Evolutionary conservation across 371 early-diverging fungal species (phyloP).

Genomic region (Catenaria anguillulae): DNA sequence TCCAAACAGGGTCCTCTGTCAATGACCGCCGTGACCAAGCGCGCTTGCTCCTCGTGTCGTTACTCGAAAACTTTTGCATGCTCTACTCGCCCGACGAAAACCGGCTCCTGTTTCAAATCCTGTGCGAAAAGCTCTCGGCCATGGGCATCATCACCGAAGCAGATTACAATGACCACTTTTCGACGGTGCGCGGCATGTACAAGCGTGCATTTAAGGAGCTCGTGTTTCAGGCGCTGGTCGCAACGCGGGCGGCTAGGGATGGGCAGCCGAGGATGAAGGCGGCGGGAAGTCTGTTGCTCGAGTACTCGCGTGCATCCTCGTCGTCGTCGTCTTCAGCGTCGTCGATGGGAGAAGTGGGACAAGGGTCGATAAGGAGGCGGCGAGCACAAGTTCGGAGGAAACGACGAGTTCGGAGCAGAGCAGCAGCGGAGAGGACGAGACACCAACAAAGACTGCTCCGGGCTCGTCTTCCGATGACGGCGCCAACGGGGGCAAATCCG

Average conservation of each 20-base stretch:
- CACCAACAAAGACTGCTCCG: too few relatives aligned
- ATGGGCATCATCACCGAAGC: constrained; percentile 60
- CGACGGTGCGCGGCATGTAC: constrained; percentile 57
- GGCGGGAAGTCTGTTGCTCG: neutral
- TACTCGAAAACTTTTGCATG: constrained; percentile 69
- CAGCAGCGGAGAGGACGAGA: too few relatives aligned
- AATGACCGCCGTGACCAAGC: constrained; percentile 35
- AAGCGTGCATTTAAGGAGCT: constrained; percentile 66
- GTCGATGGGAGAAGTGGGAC: too few relatives aligned
- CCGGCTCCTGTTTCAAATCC: constrained; percentile 61
- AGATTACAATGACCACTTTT: constrained; percentile 71
- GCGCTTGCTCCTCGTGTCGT: constrained; percentile 49
- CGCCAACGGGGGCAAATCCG: too few relatives aligned
- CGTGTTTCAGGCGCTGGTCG: constrained; percentile 54
- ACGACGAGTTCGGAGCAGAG: too few relatives aligned
- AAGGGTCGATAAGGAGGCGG: too few relatives aligned
- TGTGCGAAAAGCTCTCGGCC: constrained; percentile 36
- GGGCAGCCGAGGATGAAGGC: neutral
- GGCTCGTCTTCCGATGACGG: neutral
- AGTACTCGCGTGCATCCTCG: neutral
- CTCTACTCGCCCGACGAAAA: constrained; percentile 72
- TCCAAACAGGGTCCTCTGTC: too few relatives aligned
- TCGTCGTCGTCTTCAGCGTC: neutral
- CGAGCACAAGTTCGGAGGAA: too few relatives aligned
- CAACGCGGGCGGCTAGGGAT: constrained; percentile 28